Base-by-base conservation (phyloP, 495 filamentous ascomycete species). In the Bombardia bombarda region DNA sequence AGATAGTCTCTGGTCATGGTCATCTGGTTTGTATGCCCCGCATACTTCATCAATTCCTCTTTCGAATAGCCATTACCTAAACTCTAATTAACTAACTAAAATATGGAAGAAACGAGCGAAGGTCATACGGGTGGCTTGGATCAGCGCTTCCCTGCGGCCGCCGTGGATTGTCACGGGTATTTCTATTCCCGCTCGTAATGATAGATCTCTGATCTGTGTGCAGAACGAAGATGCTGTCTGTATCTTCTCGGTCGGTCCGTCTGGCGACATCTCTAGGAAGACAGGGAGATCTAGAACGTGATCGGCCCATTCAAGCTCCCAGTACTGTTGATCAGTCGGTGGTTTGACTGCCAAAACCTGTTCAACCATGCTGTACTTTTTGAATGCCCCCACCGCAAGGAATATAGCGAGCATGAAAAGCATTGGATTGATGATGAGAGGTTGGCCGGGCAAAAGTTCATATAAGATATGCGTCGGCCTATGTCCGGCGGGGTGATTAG, bases 41-140 rank as follows among this genome's bases (percentile, higher is more conserved):
- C 40, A 25, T 52, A 55, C 49, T 55, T 55, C 16, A 55, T 44
- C 4, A 51, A 25, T 36, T 55, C 37, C 14, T 41, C 45, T 30
- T 51, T 45, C 36, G 34, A 55, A 42, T 51, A 55, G 32, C 52
- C 35, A 38, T 38, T 36, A 16, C 39, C 52, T 55, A 26, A 32
- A 40, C 20, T 32, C n/a, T 37, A 25, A 46, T n/a, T n/a, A n/a
- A n/a, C n/a, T 48, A 32, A 30, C 23, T 40, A 16, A 16, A 40
- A 19, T 42, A 20, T 35, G 10, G 32, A 42, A 31, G 30, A 28
- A 32, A 23, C n/a, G n/a, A n/a, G n/a, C n/a, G 35, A 33, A 44
- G 23, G 8, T 21, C 35, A 14, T 47, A 50, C 43, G 18, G 24
- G 35, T 43, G 24, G 43, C 48, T 33, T 48, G 36, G 33, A 55